Evolutionary conservation across 306 rosid genomes (phyloP).

Genomic region (Gleditsia sinensis): DNA sequence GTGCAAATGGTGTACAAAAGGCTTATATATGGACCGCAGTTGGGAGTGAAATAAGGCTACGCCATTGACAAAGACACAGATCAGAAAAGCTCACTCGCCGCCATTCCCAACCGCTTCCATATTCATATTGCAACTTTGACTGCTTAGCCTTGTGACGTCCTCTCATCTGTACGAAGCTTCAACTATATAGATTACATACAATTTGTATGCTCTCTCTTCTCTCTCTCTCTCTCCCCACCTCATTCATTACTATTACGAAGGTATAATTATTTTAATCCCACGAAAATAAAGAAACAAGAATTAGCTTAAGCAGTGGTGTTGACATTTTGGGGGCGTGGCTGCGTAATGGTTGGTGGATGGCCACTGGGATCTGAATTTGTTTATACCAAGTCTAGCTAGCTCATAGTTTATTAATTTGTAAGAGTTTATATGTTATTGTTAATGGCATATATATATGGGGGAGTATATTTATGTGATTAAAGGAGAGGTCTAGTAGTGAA

Average conservation of each 20-base stretch:
- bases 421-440: constrained; percentile 15
- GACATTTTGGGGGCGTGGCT: constrained; percentile 44
- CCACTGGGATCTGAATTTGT: constrained; percentile 34
- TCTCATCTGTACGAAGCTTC: constrained; percentile 42
- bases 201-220: constrained; percentile 15
- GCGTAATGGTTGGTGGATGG: constrained; percentile 38
- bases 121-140: constrained; percentile 37
- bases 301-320: constrained; percentile 50
- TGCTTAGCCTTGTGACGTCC: constrained; percentile 38
- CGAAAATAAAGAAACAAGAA: background rate
- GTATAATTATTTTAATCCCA: constrained; percentile 10
- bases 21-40: constrained; percentile 40
- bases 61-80: constrained; percentile 20
- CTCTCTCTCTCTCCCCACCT: constrained; percentile 5
- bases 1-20: constrained; percentile 6
- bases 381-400: constrained; percentile 30
- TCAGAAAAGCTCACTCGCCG: constrained; percentile 6
- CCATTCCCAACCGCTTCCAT: constrained; percentile 1
- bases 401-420: constrained; percentile 14
- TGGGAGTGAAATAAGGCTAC: constrained; percentile 28
- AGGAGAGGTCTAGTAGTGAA: constrained; percentile 18
- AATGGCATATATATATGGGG: constrained; percentile 4
- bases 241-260: constrained; percentile 25
- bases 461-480: background rate
- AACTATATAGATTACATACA: background rate